These are phyloP conservation scores for Clathrospora elynae DNA, from an alignment of 2,329 filamentous ascomycete species.

Conservation along the genomic window DNA sequence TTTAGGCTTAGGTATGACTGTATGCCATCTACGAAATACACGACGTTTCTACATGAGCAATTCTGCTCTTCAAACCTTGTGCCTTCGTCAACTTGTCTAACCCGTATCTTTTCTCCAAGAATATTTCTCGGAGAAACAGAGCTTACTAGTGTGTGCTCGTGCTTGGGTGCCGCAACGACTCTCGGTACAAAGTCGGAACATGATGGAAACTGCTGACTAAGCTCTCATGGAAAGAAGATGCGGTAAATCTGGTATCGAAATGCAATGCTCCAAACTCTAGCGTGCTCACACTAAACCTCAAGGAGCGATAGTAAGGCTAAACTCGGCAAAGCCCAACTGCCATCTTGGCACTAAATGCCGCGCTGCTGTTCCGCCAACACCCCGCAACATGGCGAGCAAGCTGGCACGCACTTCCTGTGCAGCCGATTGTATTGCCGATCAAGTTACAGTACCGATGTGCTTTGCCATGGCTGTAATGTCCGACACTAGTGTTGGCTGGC, in stretches of 20 bases:
- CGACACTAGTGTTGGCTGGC: constrained; percentile 22
- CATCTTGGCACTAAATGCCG: constrained; percentile 30
- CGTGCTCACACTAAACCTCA: neutral
- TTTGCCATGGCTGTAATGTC: constrained; percentile 29
- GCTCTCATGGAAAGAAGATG: constrained; percentile 7
- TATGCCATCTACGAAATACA: constrained; percentile 8
- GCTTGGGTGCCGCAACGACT: no score
- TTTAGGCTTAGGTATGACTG: constrained; percentile 3
- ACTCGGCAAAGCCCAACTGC: constrained; percentile 1
- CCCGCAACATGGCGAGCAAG: constrained; percentile 39
- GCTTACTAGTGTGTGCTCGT: no score
- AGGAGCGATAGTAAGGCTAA: no score
- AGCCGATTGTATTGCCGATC: constrained; percentile 35
- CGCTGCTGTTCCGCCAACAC: constrained; percentile 28
- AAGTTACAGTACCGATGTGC: constrained; percentile 28
- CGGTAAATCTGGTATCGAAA: constrained; percentile 11
- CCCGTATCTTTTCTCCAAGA: no score
- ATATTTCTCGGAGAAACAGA: no score
- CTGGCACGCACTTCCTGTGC: constrained; percentile 18
- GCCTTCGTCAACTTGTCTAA: no score
- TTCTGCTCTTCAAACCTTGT: no score
- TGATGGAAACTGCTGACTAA: neutral
- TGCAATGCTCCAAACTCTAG: no score
- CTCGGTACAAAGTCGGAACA: no score
- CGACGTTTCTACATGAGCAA: constrained; percentile 1